Evolutionary conservation across 2,329 filamentous ascomycete species (phyloP).

Genomic region (Nothopassalora personata): DNA sequence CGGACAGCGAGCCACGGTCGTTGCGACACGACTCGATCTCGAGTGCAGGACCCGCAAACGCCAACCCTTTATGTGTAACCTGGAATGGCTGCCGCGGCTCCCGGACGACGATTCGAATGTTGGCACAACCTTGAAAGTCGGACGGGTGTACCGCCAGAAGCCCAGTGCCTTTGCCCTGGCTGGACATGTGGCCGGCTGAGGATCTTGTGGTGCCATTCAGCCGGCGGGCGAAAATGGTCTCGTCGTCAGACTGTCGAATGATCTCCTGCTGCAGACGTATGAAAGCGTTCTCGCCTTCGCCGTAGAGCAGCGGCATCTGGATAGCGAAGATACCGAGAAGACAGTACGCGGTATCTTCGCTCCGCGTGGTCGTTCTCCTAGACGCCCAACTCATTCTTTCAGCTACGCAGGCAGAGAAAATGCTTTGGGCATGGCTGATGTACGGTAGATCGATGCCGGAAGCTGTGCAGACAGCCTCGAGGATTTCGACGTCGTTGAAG

Average conservation of each 20-base stretch:
- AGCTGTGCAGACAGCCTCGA: neutral
- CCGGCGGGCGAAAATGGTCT: neutral
- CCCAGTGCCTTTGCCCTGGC: too few relatives aligned
- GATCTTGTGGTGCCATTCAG: too few relatives aligned
- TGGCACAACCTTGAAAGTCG: too few relatives aligned
- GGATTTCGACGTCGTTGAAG: neutral
- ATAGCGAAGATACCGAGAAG: constrained; percentile 42
- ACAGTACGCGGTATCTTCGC: constrained; percentile 42
- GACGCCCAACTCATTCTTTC: constrained; percentile 8
- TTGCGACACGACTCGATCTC: too few relatives aligned
- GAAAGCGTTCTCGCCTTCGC: constrained; percentile 17
- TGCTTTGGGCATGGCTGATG: neutral
- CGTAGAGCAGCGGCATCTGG: constrained; percentile 42
- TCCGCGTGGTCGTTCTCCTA: constrained; percentile 7
- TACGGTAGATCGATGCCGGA: neutral
- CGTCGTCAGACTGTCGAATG: neutral
- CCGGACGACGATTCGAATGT: too few relatives aligned
- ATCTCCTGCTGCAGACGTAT: neutral
- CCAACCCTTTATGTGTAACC: too few relatives aligned
- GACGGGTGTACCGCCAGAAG: too few relatives aligned
- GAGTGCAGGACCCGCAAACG: too few relatives aligned
- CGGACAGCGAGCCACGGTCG: too few relatives aligned
- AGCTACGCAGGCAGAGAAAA: neutral
- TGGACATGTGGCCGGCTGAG: too few relatives aligned
- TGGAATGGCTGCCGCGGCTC: too few relatives aligned